A percentile compares a stretch with the other conserved stretches of the same genome.
phyloP scores from a whole-genome alignment of 441 rosid species.

The Pelargonium fulgidum region DNA sequence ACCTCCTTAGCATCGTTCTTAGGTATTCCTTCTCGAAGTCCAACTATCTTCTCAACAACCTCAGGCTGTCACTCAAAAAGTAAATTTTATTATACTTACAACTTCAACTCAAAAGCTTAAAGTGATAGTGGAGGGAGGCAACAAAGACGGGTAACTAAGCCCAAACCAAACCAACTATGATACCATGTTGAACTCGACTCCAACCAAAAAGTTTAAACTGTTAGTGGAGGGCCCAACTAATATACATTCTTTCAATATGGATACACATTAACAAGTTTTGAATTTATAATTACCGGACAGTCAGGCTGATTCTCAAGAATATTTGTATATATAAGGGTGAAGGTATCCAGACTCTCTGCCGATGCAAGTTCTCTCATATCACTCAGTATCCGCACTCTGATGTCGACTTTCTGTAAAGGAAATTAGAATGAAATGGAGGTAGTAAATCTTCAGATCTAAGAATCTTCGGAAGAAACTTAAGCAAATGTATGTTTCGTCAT shows the following conservation, averaged over 20 bases:
- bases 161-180: not conserved
- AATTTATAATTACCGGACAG: constrained; percentile 62
- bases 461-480: not conserved
- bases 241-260: no score
- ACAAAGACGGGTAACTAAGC: not conserved
- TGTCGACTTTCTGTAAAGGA: constrained; percentile 77
- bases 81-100: no score
- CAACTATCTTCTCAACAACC: constrained; percentile 95
- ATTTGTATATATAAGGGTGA: constrained; percentile 85
- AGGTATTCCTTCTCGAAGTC: constrained; percentile 91
- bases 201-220: no score
- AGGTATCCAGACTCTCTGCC: constrained; percentile 92
- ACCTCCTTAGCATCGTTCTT: constrained; percentile 98
- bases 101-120: no score
- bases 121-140: no score
- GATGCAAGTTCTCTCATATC: constrained; percentile 98
- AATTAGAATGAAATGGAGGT: not conserved
- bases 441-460: no score
- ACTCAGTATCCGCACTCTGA: constrained; percentile 72
- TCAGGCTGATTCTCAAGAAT: constrained; percentile 97
- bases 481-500: not conserved
- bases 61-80: constrained; percentile 56
- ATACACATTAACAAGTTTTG: not conserved
- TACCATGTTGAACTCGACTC: no score
- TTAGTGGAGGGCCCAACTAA: no score